A percentile compares a stretch with the other conserved stretches of the same genome.
Conservation (phyloP, 305 asterid genomes). For the Fraxinus dipetala region DNA sequence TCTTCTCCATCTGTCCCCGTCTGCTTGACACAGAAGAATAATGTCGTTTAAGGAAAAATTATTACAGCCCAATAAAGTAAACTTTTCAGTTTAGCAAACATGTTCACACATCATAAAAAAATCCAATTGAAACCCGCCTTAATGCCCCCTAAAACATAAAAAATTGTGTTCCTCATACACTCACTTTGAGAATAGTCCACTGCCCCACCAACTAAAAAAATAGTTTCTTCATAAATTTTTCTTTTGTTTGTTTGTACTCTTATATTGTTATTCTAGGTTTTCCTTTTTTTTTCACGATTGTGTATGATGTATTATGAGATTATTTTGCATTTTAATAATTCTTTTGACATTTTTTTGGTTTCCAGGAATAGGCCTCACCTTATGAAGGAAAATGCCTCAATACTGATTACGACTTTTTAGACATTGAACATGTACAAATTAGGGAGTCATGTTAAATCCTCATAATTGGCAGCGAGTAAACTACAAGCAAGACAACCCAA, state of each 20-base stretch:
- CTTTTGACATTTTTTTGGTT: not conserved
- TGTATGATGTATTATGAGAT: not conserved
- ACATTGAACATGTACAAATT: not conserved
- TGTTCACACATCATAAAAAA: not conserved
- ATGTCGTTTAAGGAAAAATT: not conserved
- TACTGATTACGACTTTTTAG: not conserved
- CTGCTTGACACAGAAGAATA: conserved; percentile 38
- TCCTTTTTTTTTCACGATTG: not conserved
- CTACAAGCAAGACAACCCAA: not conserved
- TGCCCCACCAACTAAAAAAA: not conserved
- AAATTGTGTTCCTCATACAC: not conserved
- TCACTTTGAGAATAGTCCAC: not conserved
- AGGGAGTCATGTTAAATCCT: not conserved
- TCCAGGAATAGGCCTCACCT: not conserved
- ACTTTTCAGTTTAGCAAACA: not conserved
- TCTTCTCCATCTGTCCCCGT: conserved; percentile 84
- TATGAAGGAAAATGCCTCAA: not conserved
- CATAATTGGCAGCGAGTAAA: not conserved
- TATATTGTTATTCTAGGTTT: not conserved
- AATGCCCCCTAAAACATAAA: not conserved
- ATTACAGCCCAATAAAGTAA: not conserved
- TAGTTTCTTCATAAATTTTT: not conserved
- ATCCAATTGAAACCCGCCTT: not conserved
- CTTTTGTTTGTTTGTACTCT: not conserved
- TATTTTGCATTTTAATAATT: not conserved